Percentiles rank a stretch among this genome's conserved stretches.
Evolutionary conservation across 805 yeast species (phyloP).

Genomic region (Phaffomyces opuntiae): DNA sequence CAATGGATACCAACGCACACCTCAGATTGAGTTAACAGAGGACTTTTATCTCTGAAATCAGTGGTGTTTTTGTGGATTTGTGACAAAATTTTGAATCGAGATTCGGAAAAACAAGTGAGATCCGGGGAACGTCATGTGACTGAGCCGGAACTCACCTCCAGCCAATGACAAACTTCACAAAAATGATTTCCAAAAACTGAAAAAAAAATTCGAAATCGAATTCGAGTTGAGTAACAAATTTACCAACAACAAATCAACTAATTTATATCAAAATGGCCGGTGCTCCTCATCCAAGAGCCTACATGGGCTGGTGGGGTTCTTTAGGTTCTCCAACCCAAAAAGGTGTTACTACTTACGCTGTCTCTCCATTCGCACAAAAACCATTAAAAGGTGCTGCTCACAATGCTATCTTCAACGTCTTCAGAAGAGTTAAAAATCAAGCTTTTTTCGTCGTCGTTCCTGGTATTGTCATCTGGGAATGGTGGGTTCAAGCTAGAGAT

Average conservation of each 20-base stretch:
- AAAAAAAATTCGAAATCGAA: conserved; percentile 4
- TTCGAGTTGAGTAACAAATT: neutral
- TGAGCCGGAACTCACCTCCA: conserved; percentile 1
- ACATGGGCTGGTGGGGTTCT: conserved; percentile 98
- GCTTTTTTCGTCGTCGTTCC: conserved; percentile 73
- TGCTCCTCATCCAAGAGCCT: conserved; percentile 66
- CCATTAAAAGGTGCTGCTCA: conserved; percentile 84
- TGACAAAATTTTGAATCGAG: neutral
- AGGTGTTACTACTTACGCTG: conserved; percentile 79
- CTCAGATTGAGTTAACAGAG: neutral
- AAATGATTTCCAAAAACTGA: conserved; percentile 6
- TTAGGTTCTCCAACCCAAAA: conserved; percentile 84
- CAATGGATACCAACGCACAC: neutral
- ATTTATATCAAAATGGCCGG: conserved; percentile 40
- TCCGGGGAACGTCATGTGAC: no score
- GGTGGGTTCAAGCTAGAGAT: conserved; percentile 84
- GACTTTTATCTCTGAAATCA: no score
- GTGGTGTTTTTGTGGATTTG: neutral
- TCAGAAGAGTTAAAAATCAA: conserved; percentile 90
- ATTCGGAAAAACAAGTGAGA: no score
- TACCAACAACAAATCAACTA: neutral
- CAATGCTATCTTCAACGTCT: conserved; percentile 84
- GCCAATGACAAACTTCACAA: conserved; percentile 11
- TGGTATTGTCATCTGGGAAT: conserved; percentile 69
- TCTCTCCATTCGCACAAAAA: conserved; percentile 89